A percentile compares a stretch with the other conserved stretches of the same genome.
These are phyloP conservation scores for Thermothelomyces thermophilus DNA, from an alignment of 2,329 filamentous ascomycete species.

Conservation along the genomic window DNA sequence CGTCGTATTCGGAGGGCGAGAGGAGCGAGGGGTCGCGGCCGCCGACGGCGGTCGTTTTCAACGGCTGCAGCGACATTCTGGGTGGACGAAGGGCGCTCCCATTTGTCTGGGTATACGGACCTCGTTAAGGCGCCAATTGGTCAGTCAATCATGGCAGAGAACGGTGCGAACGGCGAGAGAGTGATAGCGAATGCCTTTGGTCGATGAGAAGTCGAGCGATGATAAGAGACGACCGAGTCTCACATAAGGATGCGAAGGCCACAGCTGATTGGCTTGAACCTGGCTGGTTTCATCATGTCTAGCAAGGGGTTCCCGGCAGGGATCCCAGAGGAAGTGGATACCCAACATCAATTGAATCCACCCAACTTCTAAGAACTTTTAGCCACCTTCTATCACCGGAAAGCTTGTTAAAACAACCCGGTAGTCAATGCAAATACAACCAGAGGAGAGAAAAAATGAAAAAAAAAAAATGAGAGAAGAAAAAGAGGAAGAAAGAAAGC, in stretches of 20 bases:
- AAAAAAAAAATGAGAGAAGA: no score
- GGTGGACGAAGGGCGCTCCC: neutral
- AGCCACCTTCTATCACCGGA: no score
- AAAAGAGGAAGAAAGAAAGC: no score
- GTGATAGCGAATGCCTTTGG: neutral
- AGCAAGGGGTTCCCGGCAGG: neutral
- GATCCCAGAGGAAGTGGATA: no score
- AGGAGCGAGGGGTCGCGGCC: constrained; percentile 43
- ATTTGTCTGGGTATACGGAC: neutral
- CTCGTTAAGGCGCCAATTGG: neutral
- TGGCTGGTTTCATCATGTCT: neutral
- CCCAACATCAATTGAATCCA: no score
- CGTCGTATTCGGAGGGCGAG: constrained; percentile 59
- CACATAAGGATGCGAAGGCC: neutral
- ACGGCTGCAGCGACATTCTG: constrained; percentile 27
- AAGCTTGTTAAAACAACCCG: no score
- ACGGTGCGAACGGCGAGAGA: neutral
- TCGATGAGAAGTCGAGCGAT: constrained; percentile 2
- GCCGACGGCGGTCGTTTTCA: constrained; percentile 27
- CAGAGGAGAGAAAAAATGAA: no score
- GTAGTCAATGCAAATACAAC: no score
- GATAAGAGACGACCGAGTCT: neutral
- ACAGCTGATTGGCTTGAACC: constrained; percentile 1
- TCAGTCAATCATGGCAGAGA: constrained; percentile 7
- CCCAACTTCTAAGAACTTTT: no score